Evolutionary conservation across 2,329 filamentous ascomycete species (phyloP), one percentile per base, ranked within the genome.

Genomic region (Colletotrichum siamense): DNA sequence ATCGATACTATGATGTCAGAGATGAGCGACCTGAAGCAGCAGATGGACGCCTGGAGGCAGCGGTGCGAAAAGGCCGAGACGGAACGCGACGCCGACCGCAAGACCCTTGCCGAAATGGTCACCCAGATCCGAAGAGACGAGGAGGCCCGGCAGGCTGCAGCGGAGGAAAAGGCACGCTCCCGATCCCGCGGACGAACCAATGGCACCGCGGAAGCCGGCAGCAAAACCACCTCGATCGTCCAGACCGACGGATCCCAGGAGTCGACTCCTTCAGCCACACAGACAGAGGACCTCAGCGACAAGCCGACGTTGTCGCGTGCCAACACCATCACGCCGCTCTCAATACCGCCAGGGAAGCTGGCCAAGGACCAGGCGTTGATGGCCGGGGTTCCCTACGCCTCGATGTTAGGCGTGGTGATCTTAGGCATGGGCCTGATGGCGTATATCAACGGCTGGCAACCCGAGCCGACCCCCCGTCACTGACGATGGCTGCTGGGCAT

Each of bases 31-130:
- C 92, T 98, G 88, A 95, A 93, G 84, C 89, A 93, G 77, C 94
- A 98, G 82, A 93, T 98, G 82, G 94, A 97, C 70, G 86, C 89
- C 8, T 98, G 95, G 87, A 94, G 94, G 80, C 88, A 91, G 72
- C 92, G 95, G 34, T 96, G 96, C 10, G 94, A 98, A 83, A 90
- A 88, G 75, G 96, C 96, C 5, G 96, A 99, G 83, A 87, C 91
- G 10, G 96, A 98, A 80, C 91, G 94, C 62, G 92, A 94, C 71
- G 89, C 91, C 57, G 92, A 93, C 70, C 92, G 94, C 71, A 93
- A 94, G 83, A 94, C 94, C 2, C 86, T 99, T 61, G 93, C 94
- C 2, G 95, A 98, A 82, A 97, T 99, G 95, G 93, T 98, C 15
- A 89, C 95, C 80, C 93, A 94, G 79, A 94, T 98, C 72, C 92